Base-by-base conservation (phyloP, 768 basidiomycete species). In the Boletus patriciae region DNA sequence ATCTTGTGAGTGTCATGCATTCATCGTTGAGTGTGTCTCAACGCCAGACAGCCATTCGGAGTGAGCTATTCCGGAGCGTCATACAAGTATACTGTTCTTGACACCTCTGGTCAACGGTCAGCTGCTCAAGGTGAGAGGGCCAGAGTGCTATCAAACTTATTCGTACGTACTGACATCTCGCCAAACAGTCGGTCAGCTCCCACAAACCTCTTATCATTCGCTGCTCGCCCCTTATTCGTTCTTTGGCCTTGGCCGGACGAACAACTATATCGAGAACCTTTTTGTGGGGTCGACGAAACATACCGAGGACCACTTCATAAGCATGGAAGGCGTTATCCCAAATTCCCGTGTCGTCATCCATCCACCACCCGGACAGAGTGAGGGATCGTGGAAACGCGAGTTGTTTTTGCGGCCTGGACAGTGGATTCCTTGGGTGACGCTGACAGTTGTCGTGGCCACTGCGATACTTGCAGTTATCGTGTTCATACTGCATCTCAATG, bases 261-360 rank as follows among this genome's bases (percentile, higher is more conserved):
- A 99, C 73, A 99, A 99, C 71, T 99, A 99, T 74, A 94, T 99
- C 66, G 97, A 99, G 79, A 98, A 98, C 71, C 81, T 99, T 3
- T 97, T 97, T 69, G 91, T 98, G 19, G 97, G 97, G 16, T 88
- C 93, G 5, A 96, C 94, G 7, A 80, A 90, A 31, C 86, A 92
- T 57, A 70, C 78, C 0, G 69, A 77, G 36, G 68, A 85, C 34
- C 92, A 96, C 67, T 92, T 80, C 62, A 94, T 96, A 70, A 87
- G 89, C 68, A 88, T 98, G 82, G 97, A 98, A 68, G 95, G 95
- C 27, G 88, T 99, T 34, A 94, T 99, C 44, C 97, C 97, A 0
- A 98, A 99, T 70, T 97, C 94, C 4, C 93, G 94, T 60, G 85
- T 99, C 15, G 88, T 98, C n/a, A 94, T 99, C 64, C 84, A 89